Base-by-base conservation (phyloP, 2,329 filamentous ascomycete species). In the Colletotrichum euphorbiae region DNA sequence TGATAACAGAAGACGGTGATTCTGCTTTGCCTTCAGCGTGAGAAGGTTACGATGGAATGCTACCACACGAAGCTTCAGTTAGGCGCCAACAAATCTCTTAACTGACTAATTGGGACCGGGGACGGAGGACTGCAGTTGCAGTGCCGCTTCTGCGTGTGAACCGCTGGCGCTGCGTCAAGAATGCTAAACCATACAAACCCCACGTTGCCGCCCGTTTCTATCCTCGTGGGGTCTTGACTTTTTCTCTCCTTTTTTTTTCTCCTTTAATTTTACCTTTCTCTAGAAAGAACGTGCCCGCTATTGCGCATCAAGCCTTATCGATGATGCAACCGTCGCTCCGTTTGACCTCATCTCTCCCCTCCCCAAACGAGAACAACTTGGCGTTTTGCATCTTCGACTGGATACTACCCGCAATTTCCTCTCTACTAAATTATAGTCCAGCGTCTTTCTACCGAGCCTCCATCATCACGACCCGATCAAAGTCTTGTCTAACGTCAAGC, bases 151-250 rank as follows among this genome's bases (percentile, higher is more conserved):
- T 43, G 3, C 17, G 8, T 45, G 40, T 45, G 13, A n/a, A 17
- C 28, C 33, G 48, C 48, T 31, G 48, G 21, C 24, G 33, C 51
- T 54, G 21, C 50, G 12, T 54, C 50, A 33, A 31, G 12, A 0
- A 58, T 54, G 46, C 52, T 11, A 64, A 54, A 58, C 11, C 64
- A 28, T 36, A 64, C 45, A 68, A 64, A 65, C 54, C 17, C 51
- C 17, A 4, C 19, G 12, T 24, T 7, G 40, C 65, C 46, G 54
- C 46, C 51, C 13, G 40, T 59, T 65, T 46, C 65, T 65, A 65
- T 68, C 48, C 45, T 65, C 38, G 65, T 65, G 21, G 31, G 42
- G 4, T 65, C 48, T 59, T 65, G 54, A 61, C 42, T 56, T 59
- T 52, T 19, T 19, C 6, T 31, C 42, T 55, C 50, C 43, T 52